Base-by-base conservation (phyloP, 2,329 filamentous ascomycete species). In the Fusarium veterinarium region DNA sequence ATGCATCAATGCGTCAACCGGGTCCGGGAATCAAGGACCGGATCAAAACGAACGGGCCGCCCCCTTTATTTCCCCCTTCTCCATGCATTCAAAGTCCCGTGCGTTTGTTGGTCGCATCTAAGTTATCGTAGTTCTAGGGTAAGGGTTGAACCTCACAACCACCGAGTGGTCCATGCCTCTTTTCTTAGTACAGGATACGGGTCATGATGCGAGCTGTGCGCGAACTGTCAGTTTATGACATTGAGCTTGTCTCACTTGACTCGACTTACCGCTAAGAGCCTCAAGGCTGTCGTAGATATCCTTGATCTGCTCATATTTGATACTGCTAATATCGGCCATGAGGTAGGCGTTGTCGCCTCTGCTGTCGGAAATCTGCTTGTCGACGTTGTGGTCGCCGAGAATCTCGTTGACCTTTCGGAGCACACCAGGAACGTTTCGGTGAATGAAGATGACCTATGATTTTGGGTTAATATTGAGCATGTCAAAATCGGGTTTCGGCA, bases 281-380 rank as follows among this genome's bases (percentile, higher is more conserved):
- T 98, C 95, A 42, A 99, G 87, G 78, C 88, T 91, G 75, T 95
- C 92, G 75, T 92, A 94, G 60, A 99, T 90, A 68, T 94, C 91
- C 84, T 94, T 95, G 81, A 98, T 94, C 79, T 97, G 92, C 44
- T 87, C 87, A 56, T 90, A 88, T 78, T 92, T 91, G 76, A 98
- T 94, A 71, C 93, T 90, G 84, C 94, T 97, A 78, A 99, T 93
- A 85, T 99, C 96, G 12, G 96, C 96, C 95, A 99, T 98, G 71
- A 99, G 87, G 81, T 99, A 99, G 25, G 96, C 96, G 74, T 96
- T 89, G 88, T 98, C 95, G 76, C 95, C 95, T 85, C 92, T 92
- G 84, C 93, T 97, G 82, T 98, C 96, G 56, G 94, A 96, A 86
- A 97, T 98, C 84, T 99, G 96, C 88, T 98, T 98, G 85, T 98